Percentiles rank a stretch among this genome's conserved stretches.
These are phyloP conservation scores for Cornus controversa DNA, from an alignment of 148 eudicot genomes.

Conservation along the genomic window DNA sequence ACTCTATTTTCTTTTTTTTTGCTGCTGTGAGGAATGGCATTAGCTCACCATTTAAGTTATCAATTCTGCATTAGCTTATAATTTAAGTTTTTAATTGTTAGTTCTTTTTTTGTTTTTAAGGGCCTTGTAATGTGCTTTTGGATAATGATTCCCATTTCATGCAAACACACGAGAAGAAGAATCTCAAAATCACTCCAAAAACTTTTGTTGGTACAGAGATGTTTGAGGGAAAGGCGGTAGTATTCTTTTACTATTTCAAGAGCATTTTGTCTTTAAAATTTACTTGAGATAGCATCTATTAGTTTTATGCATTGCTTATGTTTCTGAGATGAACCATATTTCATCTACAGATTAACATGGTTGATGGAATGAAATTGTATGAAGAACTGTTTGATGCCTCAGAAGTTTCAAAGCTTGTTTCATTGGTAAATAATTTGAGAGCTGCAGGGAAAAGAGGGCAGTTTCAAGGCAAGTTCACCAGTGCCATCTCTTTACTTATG, in stretches of 20 bases:
- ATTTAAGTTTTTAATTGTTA: neutral
- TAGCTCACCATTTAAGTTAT: no score
- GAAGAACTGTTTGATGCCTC: constrained; percentile 37
- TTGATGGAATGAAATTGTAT: constrained; percentile 51
- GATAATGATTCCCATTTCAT: constrained; percentile 24
- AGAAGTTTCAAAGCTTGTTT: constrained; percentile 41
- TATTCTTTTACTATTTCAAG: constrained; percentile 5
- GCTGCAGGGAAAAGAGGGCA: constrained; percentile 49
- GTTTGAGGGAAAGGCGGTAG: constrained; percentile 51
- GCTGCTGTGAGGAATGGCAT: neutral
- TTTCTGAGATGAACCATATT: constrained; percentile 5
- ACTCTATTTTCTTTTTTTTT: constrained; percentile 3
- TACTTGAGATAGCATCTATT: neutral
- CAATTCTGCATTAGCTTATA: neutral
- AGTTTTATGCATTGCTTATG: neutral
- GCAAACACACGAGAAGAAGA: constrained; percentile 27
- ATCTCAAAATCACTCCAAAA: constrained; percentile 32
- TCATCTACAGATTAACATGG: constrained; percentile 38
- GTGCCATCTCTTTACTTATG: neutral
- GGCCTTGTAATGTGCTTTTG: constrained; percentile 9
- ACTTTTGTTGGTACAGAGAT: constrained; percentile 45
- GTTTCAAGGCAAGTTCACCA: constrained; percentile 42
- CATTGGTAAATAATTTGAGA: constrained; percentile 50
- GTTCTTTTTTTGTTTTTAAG: neutral
- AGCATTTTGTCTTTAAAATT: neutral